A percentile compares a stretch with the other conserved stretches of the same genome.
These are phyloP conservation scores for Blastobotrys persicus DNA, from an alignment of 1,139 yeast genomes.

Conservation along the genomic window DNA sequence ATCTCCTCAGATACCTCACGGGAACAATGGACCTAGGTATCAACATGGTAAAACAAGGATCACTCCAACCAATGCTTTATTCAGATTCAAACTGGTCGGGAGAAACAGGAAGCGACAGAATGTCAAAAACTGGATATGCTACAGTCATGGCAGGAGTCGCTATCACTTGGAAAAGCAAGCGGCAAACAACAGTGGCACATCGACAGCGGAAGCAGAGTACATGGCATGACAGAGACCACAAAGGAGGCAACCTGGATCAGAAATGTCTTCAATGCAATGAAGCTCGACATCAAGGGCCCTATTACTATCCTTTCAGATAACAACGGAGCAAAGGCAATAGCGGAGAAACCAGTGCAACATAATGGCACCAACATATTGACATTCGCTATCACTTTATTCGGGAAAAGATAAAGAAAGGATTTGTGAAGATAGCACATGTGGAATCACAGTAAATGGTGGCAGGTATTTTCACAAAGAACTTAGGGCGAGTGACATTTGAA, in stretches of 20 bases:
- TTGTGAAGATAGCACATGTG: neutral
- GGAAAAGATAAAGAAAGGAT: neutral
- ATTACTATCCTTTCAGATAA: neutral
- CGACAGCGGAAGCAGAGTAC: slow-evolving; percentile 1
- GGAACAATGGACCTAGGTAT: neutral
- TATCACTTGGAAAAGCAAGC: slow-evolving; percentile 19
- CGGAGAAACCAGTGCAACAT: neutral
- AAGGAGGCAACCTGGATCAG: neutral
- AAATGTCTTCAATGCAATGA: neutral
- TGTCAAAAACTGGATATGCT: slow-evolving; percentile 21
- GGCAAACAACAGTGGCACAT: neutral
- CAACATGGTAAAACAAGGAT: neutral
- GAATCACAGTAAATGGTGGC: neutral
- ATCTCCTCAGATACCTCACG: neutral
- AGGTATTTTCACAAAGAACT: neutral
- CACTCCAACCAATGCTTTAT: neutral
- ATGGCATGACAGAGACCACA: neutral
- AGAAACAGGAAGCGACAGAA: slow-evolving; percentile 11
- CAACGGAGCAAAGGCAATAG: neutral
- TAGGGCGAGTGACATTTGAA: neutral
- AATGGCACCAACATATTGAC: neutral
- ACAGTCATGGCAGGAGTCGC: slow-evolving; percentile 17
- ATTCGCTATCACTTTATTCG: neutral
- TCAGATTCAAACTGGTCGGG: slow-evolving; percentile 20
- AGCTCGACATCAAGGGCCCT: neutral